phyloP scores from a whole-genome alignment of 2,329 filamentous ascomycete species.

The Fusarium subglutinans region DNA sequence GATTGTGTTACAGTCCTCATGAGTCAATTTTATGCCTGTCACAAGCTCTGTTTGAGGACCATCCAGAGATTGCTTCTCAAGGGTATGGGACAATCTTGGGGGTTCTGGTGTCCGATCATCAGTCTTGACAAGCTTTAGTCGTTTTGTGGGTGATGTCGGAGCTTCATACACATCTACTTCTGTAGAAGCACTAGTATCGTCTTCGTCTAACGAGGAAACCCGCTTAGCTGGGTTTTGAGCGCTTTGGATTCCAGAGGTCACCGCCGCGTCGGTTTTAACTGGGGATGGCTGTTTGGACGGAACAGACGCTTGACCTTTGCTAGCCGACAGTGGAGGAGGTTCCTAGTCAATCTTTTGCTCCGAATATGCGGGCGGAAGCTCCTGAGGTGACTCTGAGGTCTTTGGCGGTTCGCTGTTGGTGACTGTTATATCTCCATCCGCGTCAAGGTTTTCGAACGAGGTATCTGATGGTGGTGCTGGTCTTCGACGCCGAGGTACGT shows the following conservation, averaged over 20 bases:
- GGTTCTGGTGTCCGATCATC: not conserved
- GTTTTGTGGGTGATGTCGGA: not conserved
- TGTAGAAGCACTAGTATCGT: not conserved
- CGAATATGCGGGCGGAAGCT: slow-evolving; percentile 28
- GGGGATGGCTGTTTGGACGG: not conserved
- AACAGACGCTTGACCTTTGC: not conserved
- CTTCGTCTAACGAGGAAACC: not conserved
- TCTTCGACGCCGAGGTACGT: slow-evolving; percentile 54
- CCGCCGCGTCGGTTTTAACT: too few species aligned
- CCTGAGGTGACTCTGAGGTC: not conserved
- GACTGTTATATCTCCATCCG: slow-evolving; percentile 40
- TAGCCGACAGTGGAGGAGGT: not conserved
- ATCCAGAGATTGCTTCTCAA: not conserved
- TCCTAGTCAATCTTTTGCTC: slow-evolving; percentile 31
- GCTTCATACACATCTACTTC: not conserved
- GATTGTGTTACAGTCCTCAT: not conserved
- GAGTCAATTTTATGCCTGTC: not conserved
- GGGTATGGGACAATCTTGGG: not conserved
- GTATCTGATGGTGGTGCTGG: slow-evolving; percentile 19
- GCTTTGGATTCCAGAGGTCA: not conserved
- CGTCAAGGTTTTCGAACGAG: slow-evolving; percentile 24
- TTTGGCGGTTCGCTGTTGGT: slow-evolving; percentile 4
- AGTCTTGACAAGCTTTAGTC: not conserved
- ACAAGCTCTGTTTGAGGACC: not conserved
- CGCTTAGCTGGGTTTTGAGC: not conserved